Conservation (phyloP, 169 alveolate species). For the Eimeria acervulina region DNA sequence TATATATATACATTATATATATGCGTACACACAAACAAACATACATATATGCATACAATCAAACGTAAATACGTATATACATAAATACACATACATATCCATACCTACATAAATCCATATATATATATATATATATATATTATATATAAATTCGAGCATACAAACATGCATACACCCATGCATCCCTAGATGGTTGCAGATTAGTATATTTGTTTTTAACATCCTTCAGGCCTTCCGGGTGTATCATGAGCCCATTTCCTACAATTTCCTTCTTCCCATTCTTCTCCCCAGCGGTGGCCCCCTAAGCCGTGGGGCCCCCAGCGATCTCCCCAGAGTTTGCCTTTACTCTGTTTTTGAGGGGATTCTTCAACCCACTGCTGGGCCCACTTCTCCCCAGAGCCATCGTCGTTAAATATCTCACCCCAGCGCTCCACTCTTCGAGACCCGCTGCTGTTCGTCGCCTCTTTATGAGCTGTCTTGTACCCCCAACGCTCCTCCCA, state of each 20-base stretch:
- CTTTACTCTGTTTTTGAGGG: background rate
- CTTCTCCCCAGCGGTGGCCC: slow-evolving; percentile 82
- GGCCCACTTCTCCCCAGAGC: slow-evolving; percentile 74
- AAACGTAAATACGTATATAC: too few relatives aligned
- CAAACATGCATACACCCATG: background rate
- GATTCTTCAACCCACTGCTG: slow-evolving; percentile 2
- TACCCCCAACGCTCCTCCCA: slow-evolving; percentile 73
- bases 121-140: too few relatives aligned
- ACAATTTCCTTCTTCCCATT: slow-evolving; percentile 76
- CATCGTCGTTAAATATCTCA: slow-evolving; percentile 50
- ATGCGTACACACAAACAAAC: too few relatives aligned
- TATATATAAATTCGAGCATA: too few relatives aligned
- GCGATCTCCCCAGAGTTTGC: slow-evolving; percentile 82
- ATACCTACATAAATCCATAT: too few relatives aligned
- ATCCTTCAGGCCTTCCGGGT: slow-evolving; percentile 80
- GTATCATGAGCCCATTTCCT: slow-evolving; percentile 82
- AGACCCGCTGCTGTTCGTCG: slow-evolving; percentile 17
- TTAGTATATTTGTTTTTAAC: background rate
- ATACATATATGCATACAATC: too few relatives aligned
- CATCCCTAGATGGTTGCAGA: background rate
- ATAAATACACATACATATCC: too few relatives aligned
- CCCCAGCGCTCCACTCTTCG: slow-evolving; percentile 80
- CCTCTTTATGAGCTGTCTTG: slow-evolving; percentile 69
- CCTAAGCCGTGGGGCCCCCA: slow-evolving; percentile 82
- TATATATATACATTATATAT: too few relatives aligned